Conservation (phyloP, 495 filamentous ascomycete genomes). For the Hypomontagnella submonticulosa region DNA sequence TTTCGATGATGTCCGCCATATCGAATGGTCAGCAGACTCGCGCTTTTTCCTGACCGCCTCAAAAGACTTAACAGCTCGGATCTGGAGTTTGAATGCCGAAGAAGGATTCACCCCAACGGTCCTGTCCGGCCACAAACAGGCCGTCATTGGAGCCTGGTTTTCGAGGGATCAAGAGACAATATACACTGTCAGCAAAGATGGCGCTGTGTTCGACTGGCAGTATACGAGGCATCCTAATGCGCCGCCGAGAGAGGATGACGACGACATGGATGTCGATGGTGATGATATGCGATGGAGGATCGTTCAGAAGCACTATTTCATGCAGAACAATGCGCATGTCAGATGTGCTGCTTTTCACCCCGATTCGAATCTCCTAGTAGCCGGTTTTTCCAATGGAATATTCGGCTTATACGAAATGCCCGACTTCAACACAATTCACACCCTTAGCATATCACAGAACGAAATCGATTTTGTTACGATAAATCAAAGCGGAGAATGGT, state of each 20-base stretch:
- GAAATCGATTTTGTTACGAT: slow-evolving; percentile 93
- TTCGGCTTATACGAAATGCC: slow-evolving; percentile 96
- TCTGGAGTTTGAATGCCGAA: slow-evolving; percentile 92
- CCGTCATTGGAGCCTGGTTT: slow-evolving; percentile 89
- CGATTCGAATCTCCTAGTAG: slow-evolving; percentile 85
- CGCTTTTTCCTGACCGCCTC: slow-evolving; percentile 91
- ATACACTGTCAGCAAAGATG: slow-evolving; percentile 69
- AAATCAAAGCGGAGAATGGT: slow-evolving; percentile 94
- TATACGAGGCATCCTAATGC: slow-evolving; percentile 66
- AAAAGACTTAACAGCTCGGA: slow-evolving; percentile 89
- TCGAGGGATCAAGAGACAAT: slow-evolving; percentile 85
- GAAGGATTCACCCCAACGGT: slow-evolving; percentile 90
- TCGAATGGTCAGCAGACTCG: slow-evolving; percentile 96
- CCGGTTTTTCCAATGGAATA: slow-evolving; percentile 92
- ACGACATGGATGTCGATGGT: slow-evolving; percentile 69
- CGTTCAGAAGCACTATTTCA: slow-evolving; percentile 85
- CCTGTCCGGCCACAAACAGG: slow-evolving; percentile 87
- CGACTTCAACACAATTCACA: slow-evolving; percentile 96
- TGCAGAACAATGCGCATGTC: slow-evolving; percentile 87
- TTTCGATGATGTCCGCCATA: slow-evolving; percentile 82
- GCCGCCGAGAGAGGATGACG: slow-evolving; percentile 63
- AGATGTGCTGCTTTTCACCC: slow-evolving; percentile 90
- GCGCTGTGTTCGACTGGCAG: slow-evolving; percentile 71
- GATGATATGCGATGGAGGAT: slow-evolving; percentile 82
- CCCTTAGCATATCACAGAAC: slow-evolving; percentile 89